Evolutionary conservation across 225 moss, liverwort and hornwort species (phyloP).

Genomic region (Straminergon stramineum): DNA sequence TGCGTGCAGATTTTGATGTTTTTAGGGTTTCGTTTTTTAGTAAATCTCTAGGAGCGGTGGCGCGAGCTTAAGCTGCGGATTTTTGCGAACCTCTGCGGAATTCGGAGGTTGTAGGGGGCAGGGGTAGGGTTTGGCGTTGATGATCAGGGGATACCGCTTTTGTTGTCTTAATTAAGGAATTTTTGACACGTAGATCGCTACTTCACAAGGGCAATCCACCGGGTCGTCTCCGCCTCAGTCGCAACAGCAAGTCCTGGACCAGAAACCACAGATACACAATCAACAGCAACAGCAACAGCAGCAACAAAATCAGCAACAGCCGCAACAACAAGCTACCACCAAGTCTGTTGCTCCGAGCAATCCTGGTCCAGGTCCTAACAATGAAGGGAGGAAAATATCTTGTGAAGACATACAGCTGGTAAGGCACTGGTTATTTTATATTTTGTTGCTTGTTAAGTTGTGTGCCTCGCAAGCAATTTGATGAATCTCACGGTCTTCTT

Average conservation of each 20-base stretch:
- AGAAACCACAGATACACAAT: conserved; percentile 36
- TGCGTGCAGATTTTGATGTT: not conserved
- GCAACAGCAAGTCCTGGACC: conserved; percentile 30
- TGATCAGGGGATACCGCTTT: not conserved
- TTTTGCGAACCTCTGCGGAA: not conserved
- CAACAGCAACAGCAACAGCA: conserved; percentile 16
- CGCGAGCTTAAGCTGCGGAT: not conserved
- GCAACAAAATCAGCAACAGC: conserved; percentile 12
- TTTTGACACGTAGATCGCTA: conserved; percentile 13
- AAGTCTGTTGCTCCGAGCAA: conserved; percentile 36
- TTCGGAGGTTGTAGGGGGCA: conserved; percentile 8
- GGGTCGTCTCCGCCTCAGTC: conserved; percentile 23
- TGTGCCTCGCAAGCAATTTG: not conserved
- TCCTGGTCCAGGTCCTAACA: conserved; percentile 41
- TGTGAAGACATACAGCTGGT: conserved; percentile 97
- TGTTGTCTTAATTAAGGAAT: not conserved
- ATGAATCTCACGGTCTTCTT: not conserved
- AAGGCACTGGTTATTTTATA: not conserved
- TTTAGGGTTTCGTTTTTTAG: not conserved
- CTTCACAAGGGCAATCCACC: conserved; percentile 45
- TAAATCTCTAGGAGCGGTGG: not conserved
- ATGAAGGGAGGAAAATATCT: conserved; percentile 89
- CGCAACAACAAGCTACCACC: conserved; percentile 38
- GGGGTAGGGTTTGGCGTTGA: conserved; percentile 14
- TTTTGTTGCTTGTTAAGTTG: not conserved